Evolutionary conservation across 208 protist genomes (phyloP).

Genomic region (Leptomonas pyrrhocoris): DNA sequence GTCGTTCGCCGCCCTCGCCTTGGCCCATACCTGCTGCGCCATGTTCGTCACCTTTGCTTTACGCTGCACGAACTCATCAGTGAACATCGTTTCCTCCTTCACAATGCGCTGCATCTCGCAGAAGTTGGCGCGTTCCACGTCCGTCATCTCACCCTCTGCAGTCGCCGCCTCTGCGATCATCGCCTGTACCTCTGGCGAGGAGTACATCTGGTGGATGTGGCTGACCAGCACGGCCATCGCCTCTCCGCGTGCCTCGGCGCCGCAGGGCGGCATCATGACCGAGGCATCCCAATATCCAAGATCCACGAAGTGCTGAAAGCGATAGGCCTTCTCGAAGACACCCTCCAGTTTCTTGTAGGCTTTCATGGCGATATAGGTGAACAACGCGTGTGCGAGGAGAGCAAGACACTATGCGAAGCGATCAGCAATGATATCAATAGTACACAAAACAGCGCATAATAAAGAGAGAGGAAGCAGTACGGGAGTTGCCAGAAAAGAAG

Average conservation of each 20-base stretch:
- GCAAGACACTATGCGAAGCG: conserved; percentile 1
- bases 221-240: conserved; percentile 54
- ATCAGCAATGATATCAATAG: too few relatives aligned
- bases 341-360: conserved; percentile 50
- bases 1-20: conserved; percentile 63
- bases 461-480: too few relatives aligned
- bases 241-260: conserved; percentile 48
- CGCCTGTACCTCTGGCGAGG: conserved; percentile 30
- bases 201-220: conserved; percentile 56
- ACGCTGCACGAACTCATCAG: conserved; percentile 53
- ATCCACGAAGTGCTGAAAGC: conserved; percentile 37
- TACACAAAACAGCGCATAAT: too few relatives aligned
- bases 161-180: conserved; percentile 38
- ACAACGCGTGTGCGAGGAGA: background rate
- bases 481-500: too few relatives aligned
- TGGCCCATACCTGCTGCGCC: conserved; percentile 44
- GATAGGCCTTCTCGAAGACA: conserved; percentile 44
- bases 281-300: conserved; percentile 66
- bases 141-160: conserved; percentile 32
- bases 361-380: conserved; percentile 31
- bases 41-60: conserved; percentile 48
- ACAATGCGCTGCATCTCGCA: conserved; percentile 60
- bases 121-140: conserved; percentile 59
- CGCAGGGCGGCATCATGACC: conserved; percentile 76
- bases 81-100: conserved; percentile 40